These are phyloP conservation scores for Gymnopus androsaceus DNA, from an alignment of 1,284 basidiomycete genomes.

Conservation along the genomic window DNA sequence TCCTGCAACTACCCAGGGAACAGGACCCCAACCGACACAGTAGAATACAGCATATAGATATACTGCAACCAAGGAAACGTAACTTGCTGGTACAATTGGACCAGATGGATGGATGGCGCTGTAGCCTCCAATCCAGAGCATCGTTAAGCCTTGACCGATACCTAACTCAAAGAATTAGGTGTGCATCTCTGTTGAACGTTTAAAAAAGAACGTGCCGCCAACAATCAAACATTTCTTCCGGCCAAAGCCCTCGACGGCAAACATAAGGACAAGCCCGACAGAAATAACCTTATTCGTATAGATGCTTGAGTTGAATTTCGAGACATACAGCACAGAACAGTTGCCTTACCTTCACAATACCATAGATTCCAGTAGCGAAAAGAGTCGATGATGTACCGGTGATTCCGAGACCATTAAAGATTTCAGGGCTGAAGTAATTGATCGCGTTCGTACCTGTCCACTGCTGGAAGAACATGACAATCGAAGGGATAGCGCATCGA, in stretches of 20 bases:
- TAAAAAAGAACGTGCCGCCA: too few relatives aligned
- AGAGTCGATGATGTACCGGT: constrained; percentile 50
- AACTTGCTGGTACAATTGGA: constrained; percentile 42
- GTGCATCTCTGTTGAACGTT: too few relatives aligned
- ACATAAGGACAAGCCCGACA: constrained; percentile 39
- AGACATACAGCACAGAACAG: neutral
- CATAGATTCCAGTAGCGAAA: constrained; percentile 47
- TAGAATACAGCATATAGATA: constrained; percentile 52
- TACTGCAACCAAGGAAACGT: constrained; percentile 49
- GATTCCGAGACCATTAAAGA: constrained; percentile 57
- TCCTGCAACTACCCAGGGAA: constrained; percentile 34
- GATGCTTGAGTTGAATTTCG: neutral
- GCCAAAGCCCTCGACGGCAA: constrained; percentile 47
- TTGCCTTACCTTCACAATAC: neutral
- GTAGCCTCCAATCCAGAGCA: constrained; percentile 55
- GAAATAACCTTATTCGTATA: constrained; percentile 36
- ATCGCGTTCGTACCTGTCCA: constrained; percentile 65
- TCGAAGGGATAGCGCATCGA: constrained; percentile 51
- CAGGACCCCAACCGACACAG: constrained; percentile 37
- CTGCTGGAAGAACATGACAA: constrained; percentile 60
- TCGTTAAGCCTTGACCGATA: constrained; percentile 45
- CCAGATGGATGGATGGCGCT: constrained; percentile 37
- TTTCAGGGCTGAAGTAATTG: constrained; percentile 55
- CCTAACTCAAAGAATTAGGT: too few relatives aligned
- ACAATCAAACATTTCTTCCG: constrained; percentile 48